These are phyloP conservation scores for Stramenopiles sp. DNA, from an alignment of 352 stramenopile species.

Conservation along the genomic window DNA sequence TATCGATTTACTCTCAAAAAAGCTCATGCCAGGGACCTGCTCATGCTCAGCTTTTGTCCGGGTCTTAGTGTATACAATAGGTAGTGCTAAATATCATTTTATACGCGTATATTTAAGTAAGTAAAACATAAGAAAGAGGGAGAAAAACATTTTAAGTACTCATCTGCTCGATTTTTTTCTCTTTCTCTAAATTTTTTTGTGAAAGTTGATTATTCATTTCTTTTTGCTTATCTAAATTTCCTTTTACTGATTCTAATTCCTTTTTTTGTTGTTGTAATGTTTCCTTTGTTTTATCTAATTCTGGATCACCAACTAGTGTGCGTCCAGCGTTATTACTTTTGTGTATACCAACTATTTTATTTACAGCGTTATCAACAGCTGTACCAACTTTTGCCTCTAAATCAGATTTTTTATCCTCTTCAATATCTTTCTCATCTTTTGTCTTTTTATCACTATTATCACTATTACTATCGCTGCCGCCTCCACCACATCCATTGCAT, in stretches of 20 bases:
- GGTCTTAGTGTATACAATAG: too few relatives aligned
- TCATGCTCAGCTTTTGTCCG: too few relatives aligned
- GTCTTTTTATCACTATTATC: too few relatives aligned
- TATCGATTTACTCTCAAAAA: too few relatives aligned
- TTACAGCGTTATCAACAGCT: not conserved
- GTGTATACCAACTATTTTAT: not conserved
- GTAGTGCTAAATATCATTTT: too few relatives aligned
- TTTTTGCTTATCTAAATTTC: not conserved
- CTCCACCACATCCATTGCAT: conserved; percentile 2
- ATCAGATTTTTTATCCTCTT: not conserved
- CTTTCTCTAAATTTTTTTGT: not conserved
- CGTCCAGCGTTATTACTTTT: not conserved
- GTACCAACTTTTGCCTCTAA: not conserved
- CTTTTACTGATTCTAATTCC: not conserved
- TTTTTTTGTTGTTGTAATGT: not conserved
- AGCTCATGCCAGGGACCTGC: too few relatives aligned
- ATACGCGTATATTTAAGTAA: too few relatives aligned
- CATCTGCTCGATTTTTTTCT: not conserved
- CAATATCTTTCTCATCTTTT: not conserved
- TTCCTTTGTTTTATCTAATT: not conserved
- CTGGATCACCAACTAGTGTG: not conserved
- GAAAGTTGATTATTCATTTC: not conserved
- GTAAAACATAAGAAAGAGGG: too few relatives aligned
- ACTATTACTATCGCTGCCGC: conserved; percentile 7
- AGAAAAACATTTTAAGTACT: too few relatives aligned